These are phyloP conservation scores for Paecilomyces sp. DNA, from an alignment of 2,329 filamentous ascomycete species.

Conservation along the genomic window DNA sequence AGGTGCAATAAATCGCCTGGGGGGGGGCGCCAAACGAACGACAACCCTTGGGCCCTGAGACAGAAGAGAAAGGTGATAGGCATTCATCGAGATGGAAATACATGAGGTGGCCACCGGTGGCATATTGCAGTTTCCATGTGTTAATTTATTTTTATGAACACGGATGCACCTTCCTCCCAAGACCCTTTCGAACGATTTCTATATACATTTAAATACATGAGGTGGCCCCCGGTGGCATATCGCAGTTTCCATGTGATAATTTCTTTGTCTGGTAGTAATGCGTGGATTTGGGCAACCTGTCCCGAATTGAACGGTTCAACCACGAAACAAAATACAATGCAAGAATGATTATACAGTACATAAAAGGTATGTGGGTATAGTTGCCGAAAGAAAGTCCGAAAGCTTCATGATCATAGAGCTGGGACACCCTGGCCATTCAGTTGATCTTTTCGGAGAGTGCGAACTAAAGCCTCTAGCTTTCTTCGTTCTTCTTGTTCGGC, in stretches of 20 bases:
- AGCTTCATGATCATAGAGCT: conserved; percentile 26
- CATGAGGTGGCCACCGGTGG: neutral
- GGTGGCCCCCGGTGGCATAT: neutral
- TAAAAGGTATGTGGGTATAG: conserved; percentile 11
- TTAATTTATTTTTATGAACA: neutral
- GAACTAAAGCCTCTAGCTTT: conserved; percentile 57
- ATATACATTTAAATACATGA: neutral
- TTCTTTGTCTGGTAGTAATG: neutral
- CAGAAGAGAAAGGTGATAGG: neutral
- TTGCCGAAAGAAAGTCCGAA: conserved; percentile 5
- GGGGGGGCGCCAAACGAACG: neutral
- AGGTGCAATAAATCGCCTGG: neutral
- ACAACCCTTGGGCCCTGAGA: neutral
- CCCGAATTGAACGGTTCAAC: neutral
- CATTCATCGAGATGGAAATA: neutral
- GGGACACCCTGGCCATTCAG: conserved; percentile 24
- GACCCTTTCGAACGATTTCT: too few relatives aligned
- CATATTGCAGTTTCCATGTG: neutral
- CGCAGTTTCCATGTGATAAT: neutral
- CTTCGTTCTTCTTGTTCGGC: conserved; percentile 65
- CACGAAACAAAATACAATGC: neutral
- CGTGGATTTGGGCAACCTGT: neutral
- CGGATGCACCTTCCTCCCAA: too few relatives aligned
- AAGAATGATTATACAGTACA: conserved; percentile 8
- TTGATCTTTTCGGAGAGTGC: conserved; percentile 40